phyloP scores from a whole-genome alignment of 208 protist species.

The Acanthamoeba royreba region DNA sequence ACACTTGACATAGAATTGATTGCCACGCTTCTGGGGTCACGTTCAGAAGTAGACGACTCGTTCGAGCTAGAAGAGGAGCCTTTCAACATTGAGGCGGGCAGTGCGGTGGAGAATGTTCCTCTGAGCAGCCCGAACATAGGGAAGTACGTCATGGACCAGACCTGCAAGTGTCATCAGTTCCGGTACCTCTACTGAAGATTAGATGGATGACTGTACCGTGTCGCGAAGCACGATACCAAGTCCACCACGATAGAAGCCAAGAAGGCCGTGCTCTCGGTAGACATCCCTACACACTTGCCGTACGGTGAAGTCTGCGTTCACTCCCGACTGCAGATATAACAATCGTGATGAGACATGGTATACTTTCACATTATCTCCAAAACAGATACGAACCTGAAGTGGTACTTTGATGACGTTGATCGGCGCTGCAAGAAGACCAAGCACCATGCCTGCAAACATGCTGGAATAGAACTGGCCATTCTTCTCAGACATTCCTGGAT shows the following conservation, averaged over 20 bases:
- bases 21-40: not conserved
- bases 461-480: not conserved
- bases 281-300: not conserved
- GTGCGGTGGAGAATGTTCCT: not conserved
- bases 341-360: not conserved
- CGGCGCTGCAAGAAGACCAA: not conserved
- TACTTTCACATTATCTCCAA: not conserved
- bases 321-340: not conserved
- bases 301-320: not conserved
- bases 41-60: not conserved
- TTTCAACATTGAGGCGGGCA: not conserved
- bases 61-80: not conserved
- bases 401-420: constrained; percentile 47
- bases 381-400: not conserved
- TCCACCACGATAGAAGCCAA: not conserved
- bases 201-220: not conserved
- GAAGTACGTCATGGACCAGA: constrained; percentile 26
- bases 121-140: not conserved
- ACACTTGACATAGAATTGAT: not conserved
- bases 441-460: not conserved
- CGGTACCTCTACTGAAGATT: not conserved
- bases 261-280: not conserved
- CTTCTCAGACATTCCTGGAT: not conserved
- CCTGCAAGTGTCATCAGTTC: not conserved
- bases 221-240: constrained; percentile 7